Conservation (phyloP, 345 rosid genomes). For the Euclidium syriacum region DNA sequence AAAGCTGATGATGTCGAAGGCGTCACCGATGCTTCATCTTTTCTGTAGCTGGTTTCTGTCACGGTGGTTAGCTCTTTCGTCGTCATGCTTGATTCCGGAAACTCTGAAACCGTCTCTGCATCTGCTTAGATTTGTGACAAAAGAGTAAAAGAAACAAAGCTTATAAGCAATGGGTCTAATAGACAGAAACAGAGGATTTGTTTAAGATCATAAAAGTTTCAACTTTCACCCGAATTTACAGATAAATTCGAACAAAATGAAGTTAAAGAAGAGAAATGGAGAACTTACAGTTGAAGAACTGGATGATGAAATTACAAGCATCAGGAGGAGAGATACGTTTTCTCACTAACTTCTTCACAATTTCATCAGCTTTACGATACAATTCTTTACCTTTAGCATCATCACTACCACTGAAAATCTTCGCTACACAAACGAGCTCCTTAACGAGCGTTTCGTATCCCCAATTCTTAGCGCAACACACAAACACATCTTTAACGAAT, state of each 20-base stretch:
- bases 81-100: constrained; percentile 37
- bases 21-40: constrained; percentile 44
- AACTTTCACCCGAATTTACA: too few relatives aligned
- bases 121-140: constrained; percentile 25
- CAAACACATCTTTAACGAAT: constrained; percentile 84
- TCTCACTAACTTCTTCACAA: constrained; percentile 54
- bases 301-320: constrained; percentile 62
- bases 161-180: too few relatives aligned
- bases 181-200: too few relatives aligned
- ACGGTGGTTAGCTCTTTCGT: constrained; percentile 38
- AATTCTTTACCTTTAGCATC: constrained; percentile 78
- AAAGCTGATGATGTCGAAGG: constrained; percentile 33
- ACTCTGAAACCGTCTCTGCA: constrained; percentile 44
- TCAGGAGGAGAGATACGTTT: constrained; percentile 50
- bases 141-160: background rate
- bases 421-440: constrained; percentile 78
- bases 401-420: constrained; percentile 67
- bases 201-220: too few relatives aligned
- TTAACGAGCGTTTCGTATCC: constrained; percentile 47
- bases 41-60: constrained; percentile 45
- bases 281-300: constrained; percentile 81
- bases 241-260: too few relatives aligned
- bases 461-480: constrained; percentile 76
- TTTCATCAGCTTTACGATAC: constrained; percentile 54
- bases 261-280: too few relatives aligned